Evolutionary conservation across 306 rosid genomes (phyloP).

Genomic region (Luffa acutangula): DNA sequence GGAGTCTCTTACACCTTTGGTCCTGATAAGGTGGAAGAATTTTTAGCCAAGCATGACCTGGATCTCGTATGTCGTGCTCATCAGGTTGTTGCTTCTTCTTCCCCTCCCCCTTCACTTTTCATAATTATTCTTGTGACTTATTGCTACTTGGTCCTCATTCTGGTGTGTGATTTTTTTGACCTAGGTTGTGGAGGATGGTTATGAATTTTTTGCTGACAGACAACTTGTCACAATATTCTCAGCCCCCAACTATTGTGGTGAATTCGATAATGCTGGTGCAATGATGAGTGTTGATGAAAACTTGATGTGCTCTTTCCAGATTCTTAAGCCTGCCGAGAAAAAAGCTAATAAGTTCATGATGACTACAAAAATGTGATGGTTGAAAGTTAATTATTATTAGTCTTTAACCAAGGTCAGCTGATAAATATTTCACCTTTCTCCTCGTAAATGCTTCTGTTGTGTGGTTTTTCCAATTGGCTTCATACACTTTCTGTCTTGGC

Average conservation of each 20-base stretch:
- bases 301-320: constrained; percentile 89
- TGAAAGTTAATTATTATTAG: constrained; percentile 13
- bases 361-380: constrained; percentile 49
- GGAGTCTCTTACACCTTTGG: constrained; percentile 92
- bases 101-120: neutral
- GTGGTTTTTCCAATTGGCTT: neutral
- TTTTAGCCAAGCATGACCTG: constrained; percentile 63
- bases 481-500: neutral
- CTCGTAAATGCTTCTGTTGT: neutral
- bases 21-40: constrained; percentile 81
- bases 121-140: neutral
- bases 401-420: constrained; percentile 39
- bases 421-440: constrained; percentile 10
- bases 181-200: constrained; percentile 96
- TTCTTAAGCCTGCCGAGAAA: constrained; percentile 86
- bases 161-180: constrained; percentile 15
- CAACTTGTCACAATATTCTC: constrained; percentile 87
- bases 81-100: constrained; percentile 41
- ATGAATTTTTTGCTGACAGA: constrained; percentile 85
- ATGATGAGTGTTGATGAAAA: constrained; percentile 92
- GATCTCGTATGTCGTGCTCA: constrained; percentile 90
- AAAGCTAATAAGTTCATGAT: constrained; percentile 37
- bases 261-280: constrained; percentile 93
- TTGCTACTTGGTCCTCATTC: constrained; percentile 9
- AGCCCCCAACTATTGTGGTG: constrained; percentile 86